These are phyloP conservation scores for Monilinia fructigena DNA, from an alignment of 2,329 filamentous ascomycete species.

Conservation along the genomic window DNA sequence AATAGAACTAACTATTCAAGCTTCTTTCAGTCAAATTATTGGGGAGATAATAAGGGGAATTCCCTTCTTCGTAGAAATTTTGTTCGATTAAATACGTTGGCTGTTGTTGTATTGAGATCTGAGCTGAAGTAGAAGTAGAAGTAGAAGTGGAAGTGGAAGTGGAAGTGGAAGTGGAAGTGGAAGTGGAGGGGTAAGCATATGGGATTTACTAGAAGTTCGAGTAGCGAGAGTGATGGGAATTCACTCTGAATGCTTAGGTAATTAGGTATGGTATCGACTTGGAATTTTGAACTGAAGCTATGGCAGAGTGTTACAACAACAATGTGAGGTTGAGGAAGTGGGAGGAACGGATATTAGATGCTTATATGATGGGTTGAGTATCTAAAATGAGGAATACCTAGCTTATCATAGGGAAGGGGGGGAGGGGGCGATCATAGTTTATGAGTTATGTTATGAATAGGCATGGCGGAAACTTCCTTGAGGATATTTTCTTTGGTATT, in stretches of 20 bases:
- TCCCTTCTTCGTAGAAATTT: neutral
- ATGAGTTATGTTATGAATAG: neutral
- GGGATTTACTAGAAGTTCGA: constrained; percentile 11
- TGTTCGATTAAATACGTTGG: neutral
- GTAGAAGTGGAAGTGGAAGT: neutral
- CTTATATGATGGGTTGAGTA: neutral
- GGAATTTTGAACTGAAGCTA: neutral
- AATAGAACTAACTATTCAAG: constrained; percentile 28
- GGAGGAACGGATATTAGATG: neutral
- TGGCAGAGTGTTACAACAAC: neutral
- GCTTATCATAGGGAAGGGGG: neutral
- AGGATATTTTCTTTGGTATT: neutral
- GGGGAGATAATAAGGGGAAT: neutral
- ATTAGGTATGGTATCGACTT: neutral
- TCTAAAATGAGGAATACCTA: neutral
- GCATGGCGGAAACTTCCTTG: neutral
- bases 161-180: neutral
- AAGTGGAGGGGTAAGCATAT: constrained; percentile 19
- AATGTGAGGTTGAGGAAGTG: neutral
- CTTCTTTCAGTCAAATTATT: constrained; percentile 26
- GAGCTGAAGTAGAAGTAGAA: constrained; percentile 17
- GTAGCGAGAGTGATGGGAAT: constrained; percentile 33
- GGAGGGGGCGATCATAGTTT: neutral
- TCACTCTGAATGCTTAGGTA: neutral
- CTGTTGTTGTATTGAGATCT: neutral